phyloP scores from a whole-genome alignment of 495 filamentous ascomycete genomes.

The Echria macrotheca region DNA sequence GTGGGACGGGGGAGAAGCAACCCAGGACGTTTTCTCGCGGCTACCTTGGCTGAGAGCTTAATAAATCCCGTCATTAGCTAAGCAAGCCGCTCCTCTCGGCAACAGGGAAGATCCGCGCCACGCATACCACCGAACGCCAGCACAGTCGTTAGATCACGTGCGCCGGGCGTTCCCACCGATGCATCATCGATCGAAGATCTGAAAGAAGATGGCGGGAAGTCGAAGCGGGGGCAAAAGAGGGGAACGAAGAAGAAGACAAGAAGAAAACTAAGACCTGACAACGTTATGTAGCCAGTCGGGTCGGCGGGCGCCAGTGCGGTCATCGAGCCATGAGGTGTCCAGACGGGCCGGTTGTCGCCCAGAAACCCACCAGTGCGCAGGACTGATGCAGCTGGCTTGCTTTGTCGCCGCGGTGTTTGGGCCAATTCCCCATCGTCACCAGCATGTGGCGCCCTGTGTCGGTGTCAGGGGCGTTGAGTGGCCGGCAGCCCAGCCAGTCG shows the following conservation, averaged over 20 bases:
- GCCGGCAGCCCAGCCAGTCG: too few relatives aligned
- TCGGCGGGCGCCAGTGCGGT: neutral
- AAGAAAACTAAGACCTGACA: neutral
- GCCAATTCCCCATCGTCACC: neutral
- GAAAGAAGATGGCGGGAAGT: neutral
- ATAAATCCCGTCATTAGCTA: constrained; percentile 6
- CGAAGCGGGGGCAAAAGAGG: neutral
- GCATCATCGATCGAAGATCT: neutral
- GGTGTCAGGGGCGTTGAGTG: neutral
- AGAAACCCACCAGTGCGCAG: too few relatives aligned
- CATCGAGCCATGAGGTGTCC: neutral
- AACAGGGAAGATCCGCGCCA: neutral
- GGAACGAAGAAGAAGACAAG: neutral
- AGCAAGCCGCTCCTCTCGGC: constrained; percentile 1
- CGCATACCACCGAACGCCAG: neutral
- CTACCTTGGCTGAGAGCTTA: constrained; percentile 12
- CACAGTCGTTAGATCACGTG: neutral
- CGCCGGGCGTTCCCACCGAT: neutral
- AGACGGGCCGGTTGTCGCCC: too few relatives aligned
- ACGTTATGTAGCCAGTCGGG: neutral
- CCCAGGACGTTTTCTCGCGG: constrained; percentile 12
- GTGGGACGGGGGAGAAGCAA: constrained; percentile 9
- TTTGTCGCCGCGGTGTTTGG: neutral
- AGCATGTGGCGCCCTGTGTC: neutral
- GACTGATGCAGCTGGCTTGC: constrained; percentile 6